A percentile compares a stretch with the other conserved stretches of the same genome.
phyloP scores from a whole-genome alignment of 768 basidiomycete genomes.

The Termitomyces bulborhizus region DNA sequence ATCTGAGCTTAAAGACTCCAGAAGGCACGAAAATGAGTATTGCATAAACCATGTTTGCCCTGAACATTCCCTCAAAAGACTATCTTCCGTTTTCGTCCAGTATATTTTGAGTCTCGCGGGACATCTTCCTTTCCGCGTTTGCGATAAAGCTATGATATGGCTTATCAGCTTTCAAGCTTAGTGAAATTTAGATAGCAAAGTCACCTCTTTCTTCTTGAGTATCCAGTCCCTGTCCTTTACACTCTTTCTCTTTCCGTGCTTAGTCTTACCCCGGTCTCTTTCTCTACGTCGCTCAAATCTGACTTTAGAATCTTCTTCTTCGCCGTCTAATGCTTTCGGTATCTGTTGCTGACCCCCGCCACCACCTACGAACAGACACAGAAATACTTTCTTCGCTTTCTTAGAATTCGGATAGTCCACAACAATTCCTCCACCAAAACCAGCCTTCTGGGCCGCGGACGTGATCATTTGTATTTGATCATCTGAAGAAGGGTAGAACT shows the following conservation, averaged over 20 bases:
- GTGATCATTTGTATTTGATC: constrained; percentile 97
- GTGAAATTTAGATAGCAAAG: constrained; percentile 9
- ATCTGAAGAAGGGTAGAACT: constrained; percentile 96
- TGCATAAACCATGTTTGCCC: constrained; percentile 10
- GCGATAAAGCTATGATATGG: constrained; percentile 58
- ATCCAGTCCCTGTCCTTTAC: constrained; percentile 89
- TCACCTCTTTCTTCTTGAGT: constrained; percentile 91
- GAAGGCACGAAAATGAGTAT: constrained; percentile 3
- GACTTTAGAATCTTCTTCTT: constrained; percentile 55
- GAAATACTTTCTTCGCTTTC: constrained; percentile 91
- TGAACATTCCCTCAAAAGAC: constrained; percentile 50
- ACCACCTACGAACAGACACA: constrained; percentile 88
- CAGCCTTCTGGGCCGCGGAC: constrained; percentile 85
- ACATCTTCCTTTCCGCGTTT: constrained; percentile 82
- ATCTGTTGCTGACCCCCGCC: constrained; percentile 60
- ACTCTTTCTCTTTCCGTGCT: constrained; percentile 62
- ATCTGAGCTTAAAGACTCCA: constrained; percentile 3
- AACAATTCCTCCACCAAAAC: constrained; percentile 94
- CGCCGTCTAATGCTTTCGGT: constrained; percentile 73
- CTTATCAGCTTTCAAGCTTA: constrained; percentile 3
- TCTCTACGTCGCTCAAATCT: constrained; percentile 78
- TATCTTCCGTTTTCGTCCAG: constrained; percentile 81
- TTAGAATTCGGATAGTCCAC: constrained; percentile 97
- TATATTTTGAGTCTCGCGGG: constrained; percentile 82
- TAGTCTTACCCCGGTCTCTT: constrained; percentile 48